Base-by-base conservation (phyloP, 139 green algal species). In the Chlamydomonas incerta region DNA sequence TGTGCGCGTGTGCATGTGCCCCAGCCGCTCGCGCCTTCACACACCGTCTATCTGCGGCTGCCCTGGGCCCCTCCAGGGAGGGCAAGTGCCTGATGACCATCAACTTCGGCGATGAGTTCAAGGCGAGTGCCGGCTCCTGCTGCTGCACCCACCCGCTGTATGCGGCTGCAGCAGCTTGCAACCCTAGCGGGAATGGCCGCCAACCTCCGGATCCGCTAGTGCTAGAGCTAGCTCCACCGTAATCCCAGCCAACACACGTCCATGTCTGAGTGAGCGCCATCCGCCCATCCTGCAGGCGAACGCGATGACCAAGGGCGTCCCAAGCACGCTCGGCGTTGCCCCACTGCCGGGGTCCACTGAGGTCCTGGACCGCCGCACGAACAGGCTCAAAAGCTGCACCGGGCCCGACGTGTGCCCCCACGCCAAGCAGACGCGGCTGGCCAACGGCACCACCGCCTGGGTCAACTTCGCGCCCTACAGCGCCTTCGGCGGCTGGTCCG, bases 101-200 rank as follows among this genome's bases (percentile, higher is more conserved):
- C 37, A 87, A 87, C 31, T 87, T 62, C 60, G 70, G 81, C 62
- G 79, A 85, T 8, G 75, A 83, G 35, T 83, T 83, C 58, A 67
- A 67, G 26, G 50, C 73, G 23, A 81, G 41, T 50, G 41, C 5
- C 41, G 41, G 41, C n/a, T n/a, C n/a, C n/a, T n/a, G n/a, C n/a
- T n/a, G n/a, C n/a, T n/a, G n/a, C n/a, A n/a, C n/a, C n/a, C n/a
- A n/a, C n/a, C n/a, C n/a, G n/a, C n/a, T n/a, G n/a, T n/a, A n/a
- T n/a, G n/a, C n/a, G n/a, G n/a, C n/a, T n/a, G n/a, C n/a, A n/a
- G n/a, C n/a, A n/a, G n/a, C n/a, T n/a, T n/a, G n/a, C n/a, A n/a
- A n/a, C n/a, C n/a, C n/a, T n/a, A n/a, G n/a, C n/a, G n/a, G n/a
- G n/a, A n/a, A n/a, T n/a, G n/a, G n/a, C n/a, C n/a, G n/a, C n/a